These are phyloP conservation scores for Syncephalastrum contaminatum DNA, from an alignment of 371 early-diverging fungal species.

Conservation along the genomic window DNA sequence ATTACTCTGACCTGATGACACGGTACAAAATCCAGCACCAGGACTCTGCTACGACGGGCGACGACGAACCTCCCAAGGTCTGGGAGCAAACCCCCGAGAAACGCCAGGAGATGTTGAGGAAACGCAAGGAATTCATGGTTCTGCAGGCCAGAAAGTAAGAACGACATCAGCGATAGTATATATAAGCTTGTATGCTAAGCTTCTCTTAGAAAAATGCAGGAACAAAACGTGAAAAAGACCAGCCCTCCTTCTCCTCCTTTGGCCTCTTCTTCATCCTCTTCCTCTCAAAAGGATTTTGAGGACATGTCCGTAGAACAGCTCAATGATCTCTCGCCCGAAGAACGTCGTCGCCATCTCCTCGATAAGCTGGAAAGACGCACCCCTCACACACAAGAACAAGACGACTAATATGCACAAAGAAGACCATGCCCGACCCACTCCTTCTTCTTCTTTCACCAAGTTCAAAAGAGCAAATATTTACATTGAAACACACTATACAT, in stretches of 20 bases:
- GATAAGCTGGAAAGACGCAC: conserved; percentile 6
- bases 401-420: too few relatives aligned
- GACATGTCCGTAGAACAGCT: conserved; percentile 48
- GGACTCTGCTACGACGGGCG: conserved; percentile 6
- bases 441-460: too few relatives aligned
- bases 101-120: conserved; percentile 73
- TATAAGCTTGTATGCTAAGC: too few relatives aligned
- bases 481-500: too few relatives aligned
- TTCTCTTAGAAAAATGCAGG: conserved; percentile 33
- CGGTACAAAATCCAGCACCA: conserved; percentile 54
- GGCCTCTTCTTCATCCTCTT: neutral
- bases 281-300: conserved; percentile 19
- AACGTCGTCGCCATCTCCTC: conserved; percentile 44
- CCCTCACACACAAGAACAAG: too few relatives aligned
- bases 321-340: conserved; percentile 38
- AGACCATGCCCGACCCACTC: too few relatives aligned
- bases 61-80: conserved; percentile 59
- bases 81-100: conserved; percentile 79
- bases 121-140: conserved; percentile 87
- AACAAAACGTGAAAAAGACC: conserved; percentile 26
- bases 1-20: conserved; percentile 46
- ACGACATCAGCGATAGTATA: too few relatives aligned
- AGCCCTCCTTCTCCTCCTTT: neutral
- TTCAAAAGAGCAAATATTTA: too few relatives aligned
- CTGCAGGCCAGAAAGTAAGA: conserved; percentile 79